Evolutionary conservation across 345 rosid species (phyloP).

Genomic region (Eucalyptus albens): DNA sequence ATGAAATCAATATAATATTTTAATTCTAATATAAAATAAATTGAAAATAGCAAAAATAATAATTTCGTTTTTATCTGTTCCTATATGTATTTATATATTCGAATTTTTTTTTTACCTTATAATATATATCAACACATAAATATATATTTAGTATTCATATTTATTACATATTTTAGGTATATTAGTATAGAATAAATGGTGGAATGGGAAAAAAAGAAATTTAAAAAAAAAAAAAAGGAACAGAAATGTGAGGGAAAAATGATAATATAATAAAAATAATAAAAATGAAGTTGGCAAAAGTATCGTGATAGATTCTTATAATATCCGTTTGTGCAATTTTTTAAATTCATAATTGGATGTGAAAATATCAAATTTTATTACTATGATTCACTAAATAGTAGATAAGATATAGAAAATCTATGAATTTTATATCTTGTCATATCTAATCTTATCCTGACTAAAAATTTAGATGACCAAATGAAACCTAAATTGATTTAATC

Average conservation of each 20-base stretch:
- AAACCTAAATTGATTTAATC: not conserved
- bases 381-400: fast-evolving
- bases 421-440: fast-evolving
- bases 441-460: not conserved
- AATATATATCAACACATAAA: not conserved
- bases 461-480: not conserved
- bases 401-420: too few relatives aligned
- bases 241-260: too few relatives aligned
- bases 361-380: not conserved
- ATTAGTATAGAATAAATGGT: not conserved
- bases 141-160: too few relatives aligned
- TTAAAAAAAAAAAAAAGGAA: too few relatives aligned
- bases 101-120: not conserved
- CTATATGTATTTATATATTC: too few relatives aligned
- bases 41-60: too few relatives aligned
- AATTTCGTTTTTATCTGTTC: not conserved
- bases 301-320: too few relatives aligned
- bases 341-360: not conserved
- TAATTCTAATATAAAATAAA: not conserved
- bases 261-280: too few relatives aligned
- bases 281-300: not conserved
- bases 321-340: fast-evolving
- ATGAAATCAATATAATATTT: too few relatives aligned
- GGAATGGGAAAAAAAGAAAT: not conserved
- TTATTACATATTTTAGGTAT: not conserved